phyloP scores from a whole-genome alignment of 768 basidiomycete species.

The Plicaturopsis crispa region DNA sequence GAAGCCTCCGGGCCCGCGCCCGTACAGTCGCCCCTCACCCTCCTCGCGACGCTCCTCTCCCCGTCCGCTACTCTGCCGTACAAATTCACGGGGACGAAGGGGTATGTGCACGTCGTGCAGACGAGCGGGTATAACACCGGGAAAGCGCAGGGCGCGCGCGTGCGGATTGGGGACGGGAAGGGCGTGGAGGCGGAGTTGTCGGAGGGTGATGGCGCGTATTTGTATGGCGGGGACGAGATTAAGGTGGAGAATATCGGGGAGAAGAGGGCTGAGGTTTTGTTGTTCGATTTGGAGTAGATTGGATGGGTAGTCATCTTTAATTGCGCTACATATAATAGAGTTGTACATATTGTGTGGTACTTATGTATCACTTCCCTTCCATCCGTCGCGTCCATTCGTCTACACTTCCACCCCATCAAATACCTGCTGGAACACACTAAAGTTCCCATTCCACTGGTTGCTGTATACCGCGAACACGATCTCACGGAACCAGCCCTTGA shows the following conservation, averaged over 20 bases:
- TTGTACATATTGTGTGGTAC: not conserved
- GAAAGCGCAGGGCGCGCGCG: conserved; percentile 43
- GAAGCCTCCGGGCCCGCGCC: conserved; percentile 79
- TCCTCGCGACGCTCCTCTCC: conserved; percentile 73
- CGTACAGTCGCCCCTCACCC: conserved; percentile 56
- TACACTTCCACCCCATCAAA: conserved; percentile 17
- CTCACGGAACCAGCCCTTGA: conserved; percentile 31
- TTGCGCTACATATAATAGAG: not conserved
- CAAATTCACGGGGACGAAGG: conserved; percentile 47
- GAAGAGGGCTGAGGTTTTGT: conserved; percentile 59
- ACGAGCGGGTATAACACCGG: conserved; percentile 71
- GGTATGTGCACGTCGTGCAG: conserved; percentile 84
- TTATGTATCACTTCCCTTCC: not conserved
- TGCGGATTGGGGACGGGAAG: conserved; percentile 41
- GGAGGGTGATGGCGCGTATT: conserved; percentile 87
- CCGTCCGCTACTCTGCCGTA: conserved; percentile 46
- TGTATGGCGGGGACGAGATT: conserved; percentile 40
- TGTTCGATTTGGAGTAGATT: conserved; percentile 66
- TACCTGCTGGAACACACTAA: conserved; percentile 27
- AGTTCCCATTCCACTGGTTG: conserved; percentile 23
- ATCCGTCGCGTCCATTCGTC: not conserved
- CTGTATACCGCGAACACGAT: conserved; percentile 37
- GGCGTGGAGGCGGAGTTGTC: conserved; percentile 42
- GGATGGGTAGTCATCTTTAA: not conserved
- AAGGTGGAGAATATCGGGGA: conserved; percentile 60